Evolutionary conservation across 352 stramenopile genomes (phyloP), one percentile per base, ranked within the genome.

Genomic region (Globisporangium recalcitrans): DNA sequence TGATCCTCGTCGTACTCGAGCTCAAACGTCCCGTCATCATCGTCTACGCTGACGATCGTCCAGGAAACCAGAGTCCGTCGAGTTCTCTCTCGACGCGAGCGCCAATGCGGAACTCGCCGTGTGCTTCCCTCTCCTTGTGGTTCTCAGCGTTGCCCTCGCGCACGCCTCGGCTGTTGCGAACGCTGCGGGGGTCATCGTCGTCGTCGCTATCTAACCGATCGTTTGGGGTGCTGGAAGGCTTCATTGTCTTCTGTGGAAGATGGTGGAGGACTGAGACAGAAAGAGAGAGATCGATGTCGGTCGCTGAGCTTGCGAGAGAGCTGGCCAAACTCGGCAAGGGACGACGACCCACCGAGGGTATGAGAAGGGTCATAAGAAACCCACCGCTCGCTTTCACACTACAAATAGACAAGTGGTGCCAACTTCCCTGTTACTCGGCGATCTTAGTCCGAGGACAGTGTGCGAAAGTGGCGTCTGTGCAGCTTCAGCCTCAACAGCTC

Each of bases 1-100:
- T 84, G 73, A 51, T 90, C 82, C 59, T 93, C 85, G 48, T 93
- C 81, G 56, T 93, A 93, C 62, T 91, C 75, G 40, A 93, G 68
- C 58, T 90, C 79, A 27, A 80, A 90, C 21, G 71, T 76, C 27
- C 77, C 78, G 54, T 85, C 78, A 44, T 64, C 56, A 1, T 75
- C 74, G 31, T 83, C 69, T 16, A 60, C 65, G 4, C 62, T 57
- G 14, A 87, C 74, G 63, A 93, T 79, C 6, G 76, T 87, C 44
- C 85, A 29, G 82, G 72, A 62, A 91, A 93, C 85, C 82, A 93
- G 26, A 89, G 68, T 1, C 82, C 81, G 52, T 93, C 85, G 22
- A 93, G 67, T 46, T 90, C 82, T 14, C 82, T 69, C 58, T 91
- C 82, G 22, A 91, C 82, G 14, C 78, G 78, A 19, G 61, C 60